phyloP scores from a whole-genome alignment of 1,284 basidiomycete genomes.

The Leccinum fallax region DNA sequence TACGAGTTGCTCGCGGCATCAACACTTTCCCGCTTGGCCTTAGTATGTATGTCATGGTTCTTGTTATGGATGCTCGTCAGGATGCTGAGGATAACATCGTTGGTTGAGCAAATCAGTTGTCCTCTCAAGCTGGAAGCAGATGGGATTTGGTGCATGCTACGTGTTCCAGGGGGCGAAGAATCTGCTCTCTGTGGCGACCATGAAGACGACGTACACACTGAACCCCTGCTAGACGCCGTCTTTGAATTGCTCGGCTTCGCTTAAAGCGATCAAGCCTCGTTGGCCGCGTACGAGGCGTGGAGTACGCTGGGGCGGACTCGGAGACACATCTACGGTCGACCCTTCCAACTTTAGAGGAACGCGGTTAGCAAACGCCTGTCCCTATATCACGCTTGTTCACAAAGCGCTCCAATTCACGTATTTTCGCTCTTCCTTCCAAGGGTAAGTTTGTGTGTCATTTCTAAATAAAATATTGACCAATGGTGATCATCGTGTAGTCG shows the following conservation, averaged over 20 bases:
- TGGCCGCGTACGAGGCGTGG: conserved; percentile 71
- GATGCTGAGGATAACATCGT: no score
- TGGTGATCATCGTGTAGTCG: not conserved
- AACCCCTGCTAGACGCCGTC: conserved; percentile 59
- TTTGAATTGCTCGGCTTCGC: conserved; percentile 77
- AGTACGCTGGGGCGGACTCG: conserved; percentile 42
- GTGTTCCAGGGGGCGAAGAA: not conserved
- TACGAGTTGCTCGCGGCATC: no score
- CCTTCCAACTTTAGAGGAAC: conserved; percentile 83
- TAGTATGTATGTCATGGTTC: no score
- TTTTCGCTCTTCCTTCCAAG: conserved; percentile 85
- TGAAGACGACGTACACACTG: conserved; percentile 33
- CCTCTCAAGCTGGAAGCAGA: not conserved
- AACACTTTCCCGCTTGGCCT: no score
- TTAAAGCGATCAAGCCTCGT: conserved; percentile 76
- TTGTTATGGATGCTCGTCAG: no score
- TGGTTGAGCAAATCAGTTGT: not conserved
- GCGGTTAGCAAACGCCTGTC: conserved; percentile 79
- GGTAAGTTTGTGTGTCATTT: not conserved
- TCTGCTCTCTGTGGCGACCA: not conserved
- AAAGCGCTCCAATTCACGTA: conserved; percentile 81
- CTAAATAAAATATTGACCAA: not conserved
- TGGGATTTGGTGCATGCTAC: not conserved
- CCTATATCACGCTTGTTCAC: conserved; percentile 85
- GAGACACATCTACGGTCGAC: conserved; percentile 45